Evolutionary conservation across 768 basidiomycete species (phyloP).

Genomic region (Termitomyces bulborhizus): DNA sequence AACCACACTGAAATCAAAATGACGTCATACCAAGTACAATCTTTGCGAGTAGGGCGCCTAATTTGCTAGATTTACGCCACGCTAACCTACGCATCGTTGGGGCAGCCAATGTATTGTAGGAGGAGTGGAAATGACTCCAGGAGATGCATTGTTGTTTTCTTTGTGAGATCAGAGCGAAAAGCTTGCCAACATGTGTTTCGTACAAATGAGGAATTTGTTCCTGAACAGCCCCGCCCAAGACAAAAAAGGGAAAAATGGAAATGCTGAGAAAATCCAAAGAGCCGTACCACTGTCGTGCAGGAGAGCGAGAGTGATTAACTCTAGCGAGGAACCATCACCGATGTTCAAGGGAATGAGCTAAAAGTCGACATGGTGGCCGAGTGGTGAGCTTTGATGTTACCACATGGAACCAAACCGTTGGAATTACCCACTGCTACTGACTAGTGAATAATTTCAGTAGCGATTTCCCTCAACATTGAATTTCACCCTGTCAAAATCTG

Average conservation of each 20-base stretch:
- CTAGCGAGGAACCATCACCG: not conserved
- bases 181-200: not conserved
- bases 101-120: not conserved
- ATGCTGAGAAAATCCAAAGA: not conserved
- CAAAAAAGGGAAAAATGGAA: constrained; percentile 3
- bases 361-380: not conserved
- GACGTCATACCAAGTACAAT: not conserved
- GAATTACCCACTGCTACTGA: not conserved
- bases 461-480: not conserved
- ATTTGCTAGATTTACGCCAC: not conserved
- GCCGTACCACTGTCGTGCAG: not conserved
- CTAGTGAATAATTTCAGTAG: not conserved
- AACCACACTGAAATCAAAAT: not conserved
- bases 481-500: not conserved
- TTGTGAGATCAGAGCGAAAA: not conserved
- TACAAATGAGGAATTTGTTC: not conserved
- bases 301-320: not conserved
- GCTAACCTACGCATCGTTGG: not conserved
- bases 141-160: not conserved
- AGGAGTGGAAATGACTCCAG: no score
- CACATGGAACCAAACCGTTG: not conserved
- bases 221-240: not conserved
- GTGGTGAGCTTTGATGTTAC: not conserved
- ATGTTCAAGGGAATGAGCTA: not conserved
- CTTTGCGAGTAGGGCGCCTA: not conserved